Percentiles rank a stretch among this genome's conserved stretches.
Evolutionary conservation across 352 stramenopile species (phyloP).

Genomic region (Phytophthora pini): DNA sequence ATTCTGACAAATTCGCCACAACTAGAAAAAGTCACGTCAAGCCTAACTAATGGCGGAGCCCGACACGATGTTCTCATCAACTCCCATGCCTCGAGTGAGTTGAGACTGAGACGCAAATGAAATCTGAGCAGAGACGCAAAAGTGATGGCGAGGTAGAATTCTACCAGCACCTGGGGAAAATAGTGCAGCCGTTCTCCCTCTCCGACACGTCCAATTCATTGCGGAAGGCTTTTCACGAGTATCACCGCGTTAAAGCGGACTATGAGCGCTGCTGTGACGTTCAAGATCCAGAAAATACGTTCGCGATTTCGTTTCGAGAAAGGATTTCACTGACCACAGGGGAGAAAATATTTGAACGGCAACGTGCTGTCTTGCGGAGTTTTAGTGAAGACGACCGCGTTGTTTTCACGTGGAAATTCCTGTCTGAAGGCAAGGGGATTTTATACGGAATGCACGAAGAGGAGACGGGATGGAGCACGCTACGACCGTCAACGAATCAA

Average conservation of each 20-base stretch:
- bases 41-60: too few species aligned
- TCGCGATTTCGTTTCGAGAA: not conserved
- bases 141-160: constrained; percentile 10
- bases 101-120: not conserved
- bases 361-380: not conserved
- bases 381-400: constrained; percentile 26
- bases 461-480: constrained; percentile 10
- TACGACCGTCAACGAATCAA: too few species aligned
- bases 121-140: not conserved
- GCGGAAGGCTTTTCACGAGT: not conserved
- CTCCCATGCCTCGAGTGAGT: too few species aligned
- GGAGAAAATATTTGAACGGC: not conserved
- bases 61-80: too few species aligned
- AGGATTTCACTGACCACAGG: not conserved
- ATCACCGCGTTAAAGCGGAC: not conserved
- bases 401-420: constrained; percentile 23
- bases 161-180: not conserved
- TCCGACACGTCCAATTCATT: not conserved
- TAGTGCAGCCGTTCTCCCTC: not conserved
- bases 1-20: too few species aligned
- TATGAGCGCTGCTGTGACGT: not conserved
- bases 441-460: constrained; percentile 16
- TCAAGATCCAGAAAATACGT: not conserved
- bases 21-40: too few species aligned
- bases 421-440: not conserved